Conservation (phyloP, 768 basidiomycete species). For the Suillus ampliporus region DNA sequence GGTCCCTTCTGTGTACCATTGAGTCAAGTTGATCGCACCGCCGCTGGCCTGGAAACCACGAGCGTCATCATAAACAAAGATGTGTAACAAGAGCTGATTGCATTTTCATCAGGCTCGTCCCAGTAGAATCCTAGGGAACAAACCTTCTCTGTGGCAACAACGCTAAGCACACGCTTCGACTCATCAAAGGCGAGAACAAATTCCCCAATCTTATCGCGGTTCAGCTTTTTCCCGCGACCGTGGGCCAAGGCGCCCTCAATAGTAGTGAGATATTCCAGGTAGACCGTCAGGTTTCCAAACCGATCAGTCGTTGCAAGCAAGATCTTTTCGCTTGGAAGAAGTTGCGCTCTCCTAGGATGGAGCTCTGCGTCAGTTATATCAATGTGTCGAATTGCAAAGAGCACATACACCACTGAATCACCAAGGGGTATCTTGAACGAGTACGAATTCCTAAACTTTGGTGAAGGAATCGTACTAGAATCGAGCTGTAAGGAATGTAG, state of each 20-base stretch:
- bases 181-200: conserved; percentile 59
- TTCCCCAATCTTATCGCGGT: conserved; percentile 53
- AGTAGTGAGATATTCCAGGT: conserved; percentile 38
- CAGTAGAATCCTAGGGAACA: not conserved
- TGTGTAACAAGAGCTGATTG: conserved; percentile 44
- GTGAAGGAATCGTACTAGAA: conserved; percentile 26
- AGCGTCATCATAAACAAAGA: conserved; percentile 53
- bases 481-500: conserved; percentile 33
- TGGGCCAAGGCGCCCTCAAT: conserved; percentile 40
- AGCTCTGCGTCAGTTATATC: not conserved
- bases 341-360: conserved; percentile 39
- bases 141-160: conserved; percentile 52
- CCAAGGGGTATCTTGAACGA: conserved; percentile 27
- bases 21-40: conserved; percentile 43
- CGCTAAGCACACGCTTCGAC: conserved; percentile 50
- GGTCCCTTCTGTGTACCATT: conserved; percentile 46
- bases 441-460: conserved; percentile 21
- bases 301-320: conserved; percentile 48
- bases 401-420: conserved; percentile 18
- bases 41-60: conserved; percentile 51
- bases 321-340: conserved; percentile 47
- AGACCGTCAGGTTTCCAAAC: conserved; percentile 42
- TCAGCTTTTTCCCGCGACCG: conserved; percentile 37
- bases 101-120: not conserved
- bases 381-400: no score